Conservation (phyloP, 768 basidiomycete species). For the Chalciporus sphaerocephalus region DNA sequence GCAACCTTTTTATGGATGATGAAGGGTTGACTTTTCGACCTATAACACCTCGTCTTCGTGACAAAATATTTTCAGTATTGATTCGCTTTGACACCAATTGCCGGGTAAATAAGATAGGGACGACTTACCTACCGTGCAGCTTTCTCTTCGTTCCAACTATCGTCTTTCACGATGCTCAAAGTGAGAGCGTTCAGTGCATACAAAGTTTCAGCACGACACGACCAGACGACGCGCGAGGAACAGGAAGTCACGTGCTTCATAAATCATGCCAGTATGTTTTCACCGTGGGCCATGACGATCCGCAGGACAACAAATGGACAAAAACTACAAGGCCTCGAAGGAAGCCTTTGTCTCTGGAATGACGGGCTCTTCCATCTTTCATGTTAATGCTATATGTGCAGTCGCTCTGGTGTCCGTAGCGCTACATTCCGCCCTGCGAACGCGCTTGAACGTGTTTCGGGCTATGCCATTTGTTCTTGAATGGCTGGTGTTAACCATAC, state of each 20-base stretch:
- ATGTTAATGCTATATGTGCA: slow-evolving; percentile 65
- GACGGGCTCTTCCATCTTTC: slow-evolving; percentile 62
- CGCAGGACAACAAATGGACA: slow-evolving; percentile 14
- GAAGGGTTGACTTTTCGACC: too few relatives aligned
- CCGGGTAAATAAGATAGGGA: too few relatives aligned
- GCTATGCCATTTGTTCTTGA: slow-evolving; percentile 43
- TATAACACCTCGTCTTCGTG: too few relatives aligned
- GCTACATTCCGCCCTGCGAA: slow-evolving; percentile 57
- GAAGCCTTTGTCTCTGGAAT: slow-evolving; percentile 77
- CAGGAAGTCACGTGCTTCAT: slow-evolving; percentile 14
- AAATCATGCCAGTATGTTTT: neutral
- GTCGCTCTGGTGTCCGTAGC: slow-evolving; percentile 67
- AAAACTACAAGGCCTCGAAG: slow-evolving; percentile 68
- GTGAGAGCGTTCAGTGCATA: too few relatives aligned
- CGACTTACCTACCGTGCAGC: too few relatives aligned
- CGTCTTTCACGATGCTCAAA: too few relatives aligned
- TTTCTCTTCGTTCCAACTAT: too few relatives aligned
- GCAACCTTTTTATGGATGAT: too few relatives aligned
- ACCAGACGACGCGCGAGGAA: neutral
- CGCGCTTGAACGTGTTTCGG: slow-evolving; percentile 41
- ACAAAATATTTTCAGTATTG: too few relatives aligned
- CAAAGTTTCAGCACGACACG: too few relatives aligned
- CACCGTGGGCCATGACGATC: neutral
- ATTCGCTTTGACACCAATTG: too few relatives aligned
- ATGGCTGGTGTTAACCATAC: slow-evolving; percentile 64